Evolutionary conservation across 352 stramenopile genomes (phyloP), one percentile per base, ranked within the genome.

Genomic region (Phytophthora hibernalis): DNA sequence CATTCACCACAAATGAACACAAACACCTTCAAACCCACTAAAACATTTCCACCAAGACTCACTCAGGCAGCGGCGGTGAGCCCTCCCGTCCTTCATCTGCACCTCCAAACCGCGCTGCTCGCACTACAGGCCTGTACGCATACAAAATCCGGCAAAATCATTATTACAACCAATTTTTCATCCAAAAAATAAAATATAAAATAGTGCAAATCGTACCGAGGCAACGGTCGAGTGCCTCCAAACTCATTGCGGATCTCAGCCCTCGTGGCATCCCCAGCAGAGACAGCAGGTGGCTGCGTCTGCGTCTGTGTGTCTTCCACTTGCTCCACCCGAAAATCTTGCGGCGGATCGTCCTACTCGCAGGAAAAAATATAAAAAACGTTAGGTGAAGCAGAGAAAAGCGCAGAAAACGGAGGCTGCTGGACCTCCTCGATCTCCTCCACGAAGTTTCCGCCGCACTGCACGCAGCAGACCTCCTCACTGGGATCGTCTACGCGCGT

Each of bases 371-470:
- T 11, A 18, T 24, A 18, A 47, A 40, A 67, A 73, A 49, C 43
- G 5, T 60, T 59, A 70, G 22, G 20, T 49, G 28, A 48, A 18
- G 2, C 35, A 22, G 5, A 15, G 26, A 15, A 38, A 56, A 21
- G n/a, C 30, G 28, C 1, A 18, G 7, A 35, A 22, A 61, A 28
- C 18, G 18, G 16, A 8, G 43, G 18, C 37, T 20, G 37, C 12
- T 56, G 31, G 33, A 91, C 88, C 59, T 79, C 73, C 60, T 96
- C 86, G 52, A 96, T 76, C 66, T 95, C 83, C 63, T 96, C 88
- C 43, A 96, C 88, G 68, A 96, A 96, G 74, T 92, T 92, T 35
- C 88, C 77, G 31, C 76, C 74, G 72, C 88, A 96, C 53, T 61
- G 53, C 20, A 77, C 70, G 56, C 88, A 96, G 62, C 80, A 91